Base-by-base conservation (phyloP, 768 basidiomycete species). In the Suillus americanus region DNA sequence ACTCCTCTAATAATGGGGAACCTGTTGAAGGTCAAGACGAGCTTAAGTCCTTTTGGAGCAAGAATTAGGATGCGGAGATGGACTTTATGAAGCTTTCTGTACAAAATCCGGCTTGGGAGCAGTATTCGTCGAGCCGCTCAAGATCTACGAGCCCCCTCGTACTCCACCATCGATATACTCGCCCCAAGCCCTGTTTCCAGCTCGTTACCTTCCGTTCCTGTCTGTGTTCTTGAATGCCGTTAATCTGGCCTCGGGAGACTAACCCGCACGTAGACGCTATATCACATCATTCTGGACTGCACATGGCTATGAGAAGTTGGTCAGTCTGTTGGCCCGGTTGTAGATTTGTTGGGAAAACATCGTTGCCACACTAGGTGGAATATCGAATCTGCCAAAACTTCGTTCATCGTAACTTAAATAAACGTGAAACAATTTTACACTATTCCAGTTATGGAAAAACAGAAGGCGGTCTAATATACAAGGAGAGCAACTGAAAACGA, bases 1-100 rank as follows among this genome's bases (percentile, higher is more conserved):
- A 88, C 66, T 83, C 86, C 9, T 85, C 83, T 18, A 81, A 81
- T 60, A 80, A 82, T 61, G 81, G 72, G 10, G 77, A 79, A 62
- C 73, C 80, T 38, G 77, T 75, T 28, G 79, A 78, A 28, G 75
- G 77, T 28, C 72, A 74, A 45, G 77, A 78, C 41, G 78, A 77
- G 43, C 79, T 79, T 64, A 79, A 80, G 64, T 88, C 88, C 9
- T 79, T 73, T 68, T 89, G 88, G 86, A 89, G 88, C 79, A 82
- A 81, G 67, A 87, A 79, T 62, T 76, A 72, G 53, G 77, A 79
- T 60, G 70, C 61, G 63, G 77, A 76, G 54, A 79, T 77, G 78
- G 73, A 74, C 62, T 78, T 69, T 60, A 54, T 68, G 51, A 72
- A 70, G 64, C 72, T 68, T 62, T 70, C 77, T 64, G 60, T 71